Evolutionary conservation across 306 rosid genomes (phyloP).

Genomic region (Astragalus membranaceus): DNA sequence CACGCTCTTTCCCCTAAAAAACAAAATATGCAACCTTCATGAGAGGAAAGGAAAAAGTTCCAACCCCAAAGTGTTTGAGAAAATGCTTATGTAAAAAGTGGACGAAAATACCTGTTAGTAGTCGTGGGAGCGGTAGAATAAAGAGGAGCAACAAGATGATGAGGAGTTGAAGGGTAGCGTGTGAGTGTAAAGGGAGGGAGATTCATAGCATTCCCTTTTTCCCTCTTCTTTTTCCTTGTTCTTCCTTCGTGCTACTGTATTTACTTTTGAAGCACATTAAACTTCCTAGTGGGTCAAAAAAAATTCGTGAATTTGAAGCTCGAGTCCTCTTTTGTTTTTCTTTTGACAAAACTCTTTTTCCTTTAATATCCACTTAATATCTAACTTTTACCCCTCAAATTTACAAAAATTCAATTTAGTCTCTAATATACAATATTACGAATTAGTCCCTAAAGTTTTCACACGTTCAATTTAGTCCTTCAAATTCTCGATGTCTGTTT

Average conservation of each 20-base stretch:
- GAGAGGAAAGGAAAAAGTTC: background rate
- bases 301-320: background rate
- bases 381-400: too few relatives aligned
- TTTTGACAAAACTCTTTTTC: too few relatives aligned
- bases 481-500: too few relatives aligned
- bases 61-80: conserved; percentile 20
- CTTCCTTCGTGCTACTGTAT: background rate
- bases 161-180: conserved; percentile 13
- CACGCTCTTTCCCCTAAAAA: conserved; percentile 26
- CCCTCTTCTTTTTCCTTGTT: background rate
- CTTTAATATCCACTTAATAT: background rate
- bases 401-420: too few relatives aligned
- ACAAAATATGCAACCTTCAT: background rate
- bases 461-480: too few relatives aligned
- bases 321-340: background rate
- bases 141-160: conserved; percentile 32
- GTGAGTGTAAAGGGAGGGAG: conserved; percentile 21
- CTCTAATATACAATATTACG: too few relatives aligned
- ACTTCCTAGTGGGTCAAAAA: background rate
- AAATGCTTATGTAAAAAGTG: conserved; percentile 25
- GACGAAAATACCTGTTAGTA: conserved; percentile 16
- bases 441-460: too few relatives aligned
- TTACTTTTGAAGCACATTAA: too few relatives aligned
- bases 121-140: conserved; percentile 22
- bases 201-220: conserved; percentile 24